phyloP scores from a whole-genome alignment of 495 filamentous ascomycete genomes.

The Penicillium antarcticum region DNA sequence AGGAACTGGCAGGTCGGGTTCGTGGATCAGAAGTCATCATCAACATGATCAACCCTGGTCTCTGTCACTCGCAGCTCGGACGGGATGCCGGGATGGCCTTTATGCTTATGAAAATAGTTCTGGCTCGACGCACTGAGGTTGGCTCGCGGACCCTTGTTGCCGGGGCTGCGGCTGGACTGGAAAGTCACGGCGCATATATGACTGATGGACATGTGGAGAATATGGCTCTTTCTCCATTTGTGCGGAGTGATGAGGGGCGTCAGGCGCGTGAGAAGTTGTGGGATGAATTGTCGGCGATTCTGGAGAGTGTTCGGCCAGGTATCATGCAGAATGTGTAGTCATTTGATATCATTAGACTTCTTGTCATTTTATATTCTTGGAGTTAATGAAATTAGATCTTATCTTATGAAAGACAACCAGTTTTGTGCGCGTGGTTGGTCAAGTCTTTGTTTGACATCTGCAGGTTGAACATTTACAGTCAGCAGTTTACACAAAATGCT shows the following conservation, averaged over 20 bases:
- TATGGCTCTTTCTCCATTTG: constrained; percentile 28
- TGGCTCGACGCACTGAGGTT: constrained; percentile 45
- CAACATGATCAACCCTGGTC: constrained; percentile 51
- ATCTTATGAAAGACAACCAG: no score
- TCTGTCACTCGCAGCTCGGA: constrained; percentile 43
- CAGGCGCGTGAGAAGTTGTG: constrained; percentile 50
- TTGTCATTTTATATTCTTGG: no score
- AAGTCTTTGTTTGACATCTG: not conserved
- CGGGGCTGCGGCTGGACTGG: constrained; percentile 31
- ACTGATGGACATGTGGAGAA: constrained; percentile 24
- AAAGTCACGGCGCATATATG: constrained; percentile 50
- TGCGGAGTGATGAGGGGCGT: constrained; percentile 33
- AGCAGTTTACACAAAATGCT: not conserved
- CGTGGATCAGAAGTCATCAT: constrained; percentile 43
- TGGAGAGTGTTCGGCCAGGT: constrained; percentile 46
- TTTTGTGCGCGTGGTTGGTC: no score
- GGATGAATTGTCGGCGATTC: constrained; percentile 46
- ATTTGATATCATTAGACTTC: not conserved
- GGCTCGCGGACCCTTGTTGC: constrained; percentile 46
- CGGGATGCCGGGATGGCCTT: constrained; percentile 24
- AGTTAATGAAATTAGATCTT: no score
- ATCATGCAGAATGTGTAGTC: constrained; percentile 24
- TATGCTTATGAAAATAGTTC: constrained; percentile 13
- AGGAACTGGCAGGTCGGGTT: constrained; percentile 38
- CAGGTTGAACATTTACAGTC: not conserved